A percentile compares a stretch with the other conserved stretches of the same genome.
These are phyloP conservation scores for Backusella mclennaniae DNA, from an alignment of 192 early-diverging fungal genomes.

Conservation along the genomic window DNA sequence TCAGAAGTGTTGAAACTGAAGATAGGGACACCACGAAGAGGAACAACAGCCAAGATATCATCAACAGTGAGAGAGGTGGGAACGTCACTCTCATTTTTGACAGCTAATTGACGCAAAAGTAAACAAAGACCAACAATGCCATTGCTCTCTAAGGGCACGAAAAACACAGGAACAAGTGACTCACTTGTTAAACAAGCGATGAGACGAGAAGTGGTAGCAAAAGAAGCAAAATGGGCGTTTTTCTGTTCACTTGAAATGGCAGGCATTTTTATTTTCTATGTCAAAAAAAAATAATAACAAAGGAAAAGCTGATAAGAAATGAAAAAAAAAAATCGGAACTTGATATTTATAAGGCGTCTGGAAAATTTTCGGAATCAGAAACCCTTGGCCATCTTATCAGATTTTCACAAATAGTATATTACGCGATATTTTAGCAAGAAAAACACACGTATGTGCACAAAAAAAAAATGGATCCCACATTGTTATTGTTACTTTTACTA, in stretches of 20 bases:
- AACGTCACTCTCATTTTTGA: neutral
- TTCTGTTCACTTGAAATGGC: slow-evolving; percentile 7
- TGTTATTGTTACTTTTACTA: neutral
- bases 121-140: slow-evolving; percentile 20
- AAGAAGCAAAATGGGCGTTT: slow-evolving; percentile 31
- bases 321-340: neutral
- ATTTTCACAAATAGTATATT: neutral
- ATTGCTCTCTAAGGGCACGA: slow-evolving; percentile 17
- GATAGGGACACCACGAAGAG: slow-evolving; percentile 27
- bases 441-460: neutral
- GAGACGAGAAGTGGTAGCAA: slow-evolving; percentile 57
- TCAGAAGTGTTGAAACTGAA: slow-evolving; percentile 24
- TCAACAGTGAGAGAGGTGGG: slow-evolving; percentile 13
- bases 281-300: neutral
- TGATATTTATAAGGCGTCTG: neutral
- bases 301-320: neutral
- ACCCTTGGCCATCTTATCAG: neutral
- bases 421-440: neutral
- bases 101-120: slow-evolving; percentile 3
- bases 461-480: neutral
- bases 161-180: slow-evolving; percentile 44
- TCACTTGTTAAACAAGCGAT: slow-evolving; percentile 58
- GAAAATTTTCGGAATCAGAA: slow-evolving; percentile 1
- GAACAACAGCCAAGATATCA: slow-evolving; percentile 26
- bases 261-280: slow-evolving; percentile 19